Percentiles rank a stretch among this genome's conserved stretches.
Evolutionary conservation across 345 rosid genomes (phyloP).

Genomic region (Lenwebbia sp.): DNA sequence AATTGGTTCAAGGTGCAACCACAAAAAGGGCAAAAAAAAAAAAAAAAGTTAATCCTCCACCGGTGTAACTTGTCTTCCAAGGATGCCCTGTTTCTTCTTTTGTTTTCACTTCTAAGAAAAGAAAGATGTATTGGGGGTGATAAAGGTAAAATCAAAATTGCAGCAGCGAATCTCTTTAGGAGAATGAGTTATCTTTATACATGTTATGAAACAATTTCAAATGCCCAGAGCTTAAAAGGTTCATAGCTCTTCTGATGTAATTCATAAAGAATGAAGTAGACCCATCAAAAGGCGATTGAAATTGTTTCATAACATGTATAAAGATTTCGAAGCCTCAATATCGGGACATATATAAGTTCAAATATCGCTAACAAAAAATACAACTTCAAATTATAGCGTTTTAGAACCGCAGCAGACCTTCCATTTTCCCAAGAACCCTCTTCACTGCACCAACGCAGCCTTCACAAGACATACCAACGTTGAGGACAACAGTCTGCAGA

Average conservation of each 20-base stretch:
- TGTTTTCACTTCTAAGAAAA: background rate
- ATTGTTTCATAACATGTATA: no score
- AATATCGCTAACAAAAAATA: background rate
- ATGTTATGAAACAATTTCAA: background rate
- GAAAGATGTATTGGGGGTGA: background rate
- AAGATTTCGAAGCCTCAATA: background rate
- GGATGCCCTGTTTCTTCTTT: background rate
- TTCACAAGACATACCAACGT: slow-evolving; percentile 77
- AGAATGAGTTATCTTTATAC: background rate
- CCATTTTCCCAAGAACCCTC: slow-evolving; percentile 80
- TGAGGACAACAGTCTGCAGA: slow-evolving; percentile 67
- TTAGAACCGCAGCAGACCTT: slow-evolving; percentile 31
- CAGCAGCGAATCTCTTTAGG: background rate
- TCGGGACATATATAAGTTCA: background rate
- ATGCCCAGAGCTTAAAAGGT: background rate
- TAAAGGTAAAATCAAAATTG: background rate
- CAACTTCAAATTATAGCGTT: background rate
- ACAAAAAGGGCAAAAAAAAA: background rate
- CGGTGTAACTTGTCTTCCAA: background rate
- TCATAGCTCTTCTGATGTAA: background rate
- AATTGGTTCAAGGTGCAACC: background rate
- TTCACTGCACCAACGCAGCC: slow-evolving; percentile 83
- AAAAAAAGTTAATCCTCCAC: background rate
- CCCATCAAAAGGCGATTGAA: background rate
- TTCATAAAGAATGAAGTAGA: background rate